phyloP scores from a whole-genome alignment of 768 basidiomycete genomes.

The Lactarius hengduanensis region DNA sequence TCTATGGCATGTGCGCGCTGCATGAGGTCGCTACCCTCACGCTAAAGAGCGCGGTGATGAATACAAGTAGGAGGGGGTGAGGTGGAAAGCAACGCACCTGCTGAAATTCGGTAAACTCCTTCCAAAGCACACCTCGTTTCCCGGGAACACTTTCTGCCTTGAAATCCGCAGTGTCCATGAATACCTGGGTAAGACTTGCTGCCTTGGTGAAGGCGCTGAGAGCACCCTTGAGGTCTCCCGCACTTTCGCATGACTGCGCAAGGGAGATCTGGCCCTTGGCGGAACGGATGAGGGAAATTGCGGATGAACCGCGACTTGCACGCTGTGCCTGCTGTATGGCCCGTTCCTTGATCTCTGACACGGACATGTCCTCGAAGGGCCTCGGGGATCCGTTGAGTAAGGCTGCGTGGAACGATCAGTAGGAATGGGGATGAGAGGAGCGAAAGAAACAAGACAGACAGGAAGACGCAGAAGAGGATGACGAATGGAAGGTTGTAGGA shows the following conservation, averaged over 20 bases:
- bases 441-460: conserved; percentile 31
- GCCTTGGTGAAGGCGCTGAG: conserved; percentile 60
- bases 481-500: conserved; percentile 34
- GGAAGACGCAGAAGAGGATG: conserved; percentile 33
- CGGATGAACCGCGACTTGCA: conserved; percentile 56
- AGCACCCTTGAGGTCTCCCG: conserved; percentile 61
- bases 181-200: conserved; percentile 54
- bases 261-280: conserved; percentile 56
- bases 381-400: conserved; percentile 30
- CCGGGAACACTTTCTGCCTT: conserved; percentile 46
- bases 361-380: conserved; percentile 36
- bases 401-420: conserved; percentile 26
- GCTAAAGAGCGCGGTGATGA: conserved; percentile 30
- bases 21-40: conserved; percentile 41
- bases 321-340: conserved; percentile 49
- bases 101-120: conserved; percentile 63
- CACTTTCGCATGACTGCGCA: conserved; percentile 52
- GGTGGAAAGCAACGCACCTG: conserved; percentile 45
- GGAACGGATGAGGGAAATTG: conserved; percentile 57
- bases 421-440: conserved; percentile 30
- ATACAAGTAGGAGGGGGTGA: not conserved
- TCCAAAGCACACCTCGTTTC: conserved; percentile 54
- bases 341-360: conserved; percentile 49
- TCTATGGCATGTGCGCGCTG: conserved; percentile 47
- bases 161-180: conserved; percentile 62